phyloP scores from a whole-genome alignment of 2,329 filamentous ascomycete species.

The Ceratocystis papillata region DNA sequence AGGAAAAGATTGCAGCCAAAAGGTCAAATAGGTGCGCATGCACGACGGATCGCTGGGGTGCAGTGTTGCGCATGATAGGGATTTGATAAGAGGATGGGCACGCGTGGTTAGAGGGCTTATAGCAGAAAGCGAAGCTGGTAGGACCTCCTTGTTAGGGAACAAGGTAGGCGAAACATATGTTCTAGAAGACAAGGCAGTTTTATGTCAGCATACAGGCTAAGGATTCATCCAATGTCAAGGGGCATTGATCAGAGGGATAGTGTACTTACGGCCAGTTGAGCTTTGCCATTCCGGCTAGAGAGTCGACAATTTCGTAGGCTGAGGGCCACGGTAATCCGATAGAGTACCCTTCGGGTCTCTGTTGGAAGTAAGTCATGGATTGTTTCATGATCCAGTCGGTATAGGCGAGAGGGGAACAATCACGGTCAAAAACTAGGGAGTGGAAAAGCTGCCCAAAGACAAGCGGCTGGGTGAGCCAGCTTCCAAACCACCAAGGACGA shows the following conservation, averaged over 20 bases:
- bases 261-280: conserved; percentile 67
- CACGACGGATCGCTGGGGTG: conserved; percentile 85
- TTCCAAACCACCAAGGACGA: conserved; percentile 72
- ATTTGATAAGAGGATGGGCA: conserved; percentile 76
- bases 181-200: conserved; percentile 33
- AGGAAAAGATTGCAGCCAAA: conserved; percentile 77
- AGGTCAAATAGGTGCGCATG: conserved; percentile 73
- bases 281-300: conserved; percentile 66
- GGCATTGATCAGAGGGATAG: neutral
- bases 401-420: conserved; percentile 51
- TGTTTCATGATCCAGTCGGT: conserved; percentile 53
- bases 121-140: conserved; percentile 53
- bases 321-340: conserved; percentile 60
- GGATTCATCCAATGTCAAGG: conserved; percentile 14
- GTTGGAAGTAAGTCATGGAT: conserved; percentile 69
- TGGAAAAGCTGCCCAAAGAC: conserved; percentile 67
- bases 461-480: conserved; percentile 69
- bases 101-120: conserved; percentile 70
- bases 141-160: conserved; percentile 59
- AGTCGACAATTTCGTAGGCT: conserved; percentile 66
- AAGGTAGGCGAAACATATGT: conserved; percentile 75
- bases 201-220: conserved; percentile 23
- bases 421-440: conserved; percentile 64
- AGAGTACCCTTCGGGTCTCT: conserved; percentile 58
- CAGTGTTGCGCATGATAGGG: conserved; percentile 77